Base-by-base conservation (phyloP, 495 filamentous ascomycete species). In the Neurospora sp. region DNA sequence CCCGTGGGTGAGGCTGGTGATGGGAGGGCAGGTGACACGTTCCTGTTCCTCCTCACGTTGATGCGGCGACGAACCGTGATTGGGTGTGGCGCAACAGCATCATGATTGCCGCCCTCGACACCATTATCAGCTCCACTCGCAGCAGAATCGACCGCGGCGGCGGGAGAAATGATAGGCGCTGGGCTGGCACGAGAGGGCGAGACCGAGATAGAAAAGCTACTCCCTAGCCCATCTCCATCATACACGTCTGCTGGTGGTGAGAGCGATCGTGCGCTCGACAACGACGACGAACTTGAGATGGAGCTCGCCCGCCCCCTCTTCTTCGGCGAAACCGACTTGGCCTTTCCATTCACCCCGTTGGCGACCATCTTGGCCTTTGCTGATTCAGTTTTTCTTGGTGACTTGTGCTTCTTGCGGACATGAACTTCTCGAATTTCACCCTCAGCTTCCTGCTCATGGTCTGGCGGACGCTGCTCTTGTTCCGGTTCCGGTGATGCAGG, bases 21-120 rank as follows among this genome's bases (percentile, higher is more conserved):
- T 75, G 74, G 74, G 71, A 77, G 74, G 72, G 82, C 74, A 75
- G 79, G 74, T 75, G 81, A 77, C 71, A 81, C 81, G 48, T 81
- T 83, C 71, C 79, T 77, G 78, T 78, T 79, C 75, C 82, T 84
- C 71, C 77, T 76, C 48, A 76, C 79, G 70, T 73, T 73, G 62
- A 77, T 76, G 37, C 78, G 75, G 39, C 78, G 78, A 54, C 76
- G 77, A 72, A 74, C 74, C 72, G 77, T 79, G 48, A 81, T 77
- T 76, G 79, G 79, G 70, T 76, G 76, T 16, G 69, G 69, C 59
- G 59, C 72, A 74, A 35, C 74, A 39, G 73, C 35, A 41, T 69
- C 69, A 9, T 18, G 54, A 66, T 35, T 66, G 54, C 54, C 54
- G 27, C 54, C 14, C 14, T 66, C 27, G 27, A 66, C 54, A 35